Evolutionary conservation across 2,329 filamentous ascomycete genomes (phyloP).

Genomic region (Fusarium sambucinum): DNA sequence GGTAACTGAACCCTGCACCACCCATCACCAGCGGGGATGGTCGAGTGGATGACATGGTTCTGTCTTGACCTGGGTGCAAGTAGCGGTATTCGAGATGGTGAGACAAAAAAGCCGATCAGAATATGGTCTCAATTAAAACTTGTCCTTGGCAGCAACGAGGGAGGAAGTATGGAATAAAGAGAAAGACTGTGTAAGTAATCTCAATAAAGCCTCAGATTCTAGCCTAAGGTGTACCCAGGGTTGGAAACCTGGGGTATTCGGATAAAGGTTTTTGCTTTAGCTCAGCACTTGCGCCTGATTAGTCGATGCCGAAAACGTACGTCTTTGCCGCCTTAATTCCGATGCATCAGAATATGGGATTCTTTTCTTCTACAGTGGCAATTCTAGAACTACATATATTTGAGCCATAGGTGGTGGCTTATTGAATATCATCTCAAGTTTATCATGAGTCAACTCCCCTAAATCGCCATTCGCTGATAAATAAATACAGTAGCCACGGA

Average conservation of each 20-base stretch:
- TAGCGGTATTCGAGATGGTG: fast-evolving
- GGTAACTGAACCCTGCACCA: conserved; percentile 12
- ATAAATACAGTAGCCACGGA: no score
- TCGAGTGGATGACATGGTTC: neutral
- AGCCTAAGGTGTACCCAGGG: neutral
- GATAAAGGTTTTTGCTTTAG: neutral
- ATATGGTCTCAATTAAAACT: no score
- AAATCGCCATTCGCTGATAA: no score
- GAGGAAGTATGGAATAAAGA: neutral
- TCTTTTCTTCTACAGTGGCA: neutral
- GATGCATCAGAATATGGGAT: neutral
- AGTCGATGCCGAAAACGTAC: neutral
- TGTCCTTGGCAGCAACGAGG: no score
- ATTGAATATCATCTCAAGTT: neutral
- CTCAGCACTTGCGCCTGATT: neutral
- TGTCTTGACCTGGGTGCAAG: neutral
- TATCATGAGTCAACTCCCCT: no score
- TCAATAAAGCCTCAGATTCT: neutral
- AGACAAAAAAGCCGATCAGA: no score
- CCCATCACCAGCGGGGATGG: neutral
- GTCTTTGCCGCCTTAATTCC: neutral
- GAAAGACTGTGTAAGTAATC: neutral
- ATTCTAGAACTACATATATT: neutral
- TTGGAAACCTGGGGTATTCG: neutral
- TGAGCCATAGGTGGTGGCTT: neutral